Conservation (phyloP, 495 filamentous ascomycete species). For the Penicillium canariense region DNA sequence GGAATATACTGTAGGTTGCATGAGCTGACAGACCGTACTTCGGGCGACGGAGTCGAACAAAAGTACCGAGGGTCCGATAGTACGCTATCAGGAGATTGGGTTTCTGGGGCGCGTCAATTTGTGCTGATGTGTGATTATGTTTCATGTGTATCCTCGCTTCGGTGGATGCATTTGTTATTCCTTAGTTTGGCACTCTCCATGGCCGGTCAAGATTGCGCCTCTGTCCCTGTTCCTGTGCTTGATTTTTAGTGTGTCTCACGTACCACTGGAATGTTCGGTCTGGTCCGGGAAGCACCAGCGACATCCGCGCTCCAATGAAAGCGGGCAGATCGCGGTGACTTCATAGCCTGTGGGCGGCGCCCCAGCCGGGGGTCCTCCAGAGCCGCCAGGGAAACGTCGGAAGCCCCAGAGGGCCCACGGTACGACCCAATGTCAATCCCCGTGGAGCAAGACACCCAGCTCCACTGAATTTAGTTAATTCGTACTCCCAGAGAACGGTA, state of each 20-base stretch:
- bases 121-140: neutral
- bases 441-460: too few relatives aligned
- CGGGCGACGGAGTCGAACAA: neutral
- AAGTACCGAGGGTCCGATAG: neutral
- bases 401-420: slow-evolving; percentile 10
- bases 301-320: slow-evolving; percentile 18
- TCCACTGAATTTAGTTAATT: too few relatives aligned
- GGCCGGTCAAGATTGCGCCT: neutral
- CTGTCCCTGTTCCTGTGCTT: neutral
- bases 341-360: neutral
- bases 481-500: too few relatives aligned
- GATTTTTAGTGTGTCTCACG: neutral
- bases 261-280: neutral
- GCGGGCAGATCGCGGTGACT: neutral
- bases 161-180: neutral
- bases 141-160: neutral
- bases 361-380: slow-evolving; percentile 2
- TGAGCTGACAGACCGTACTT: slow-evolving; percentile 4
- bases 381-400: slow-evolving; percentile 17
- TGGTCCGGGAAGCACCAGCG: neutral
- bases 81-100: neutral
- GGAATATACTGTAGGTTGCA: neutral
- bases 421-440: slow-evolving; percentile 9
- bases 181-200: neutral
- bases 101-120: neutral